Base-by-base conservation (phyloP, 2,329 filamentous ascomycete species). In the Sclerotinia sclerotiorum region DNA sequence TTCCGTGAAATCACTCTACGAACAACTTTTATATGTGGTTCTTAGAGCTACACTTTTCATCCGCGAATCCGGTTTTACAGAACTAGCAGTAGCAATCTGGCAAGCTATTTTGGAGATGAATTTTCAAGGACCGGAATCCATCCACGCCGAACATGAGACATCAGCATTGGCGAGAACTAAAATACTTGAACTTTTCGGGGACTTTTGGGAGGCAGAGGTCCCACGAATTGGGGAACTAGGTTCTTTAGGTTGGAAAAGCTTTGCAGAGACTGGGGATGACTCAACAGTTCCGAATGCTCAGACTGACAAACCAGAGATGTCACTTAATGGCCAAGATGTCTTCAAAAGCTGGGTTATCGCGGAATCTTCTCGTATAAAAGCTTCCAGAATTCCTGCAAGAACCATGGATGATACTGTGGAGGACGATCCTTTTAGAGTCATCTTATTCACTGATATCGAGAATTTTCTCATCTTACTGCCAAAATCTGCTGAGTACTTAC, bases 151-250 rank as follows among this genome's bases (percentile, higher is more conserved):
- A 35, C 1, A 63, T 39, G 60, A 51, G 46, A 52, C 24, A 27
- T 32, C 46, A 6, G 58, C 74, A 52, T 72, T 73, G 2, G 44
- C 58, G 17, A 46, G 62, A 32, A 35, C 49, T 13, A 66, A 74
- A 15, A 72, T 71, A n/a, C 58, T 72, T 13, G 72, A 73, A 6
- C 62, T 82, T 0, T 91, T 97, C 70, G 81, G 85, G 60, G 84
- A 88, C 2, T 97, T 95, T 71, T 98, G 95, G 95, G 93, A 97
- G 69, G 91, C 88, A 68, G 94, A 97, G 76, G 84, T 87, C 0
- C 82, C 90, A 0, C 86, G 94, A 7, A 85, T 97, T 66, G 94
- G 94, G 13, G 94, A 98, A 73, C 75, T 79, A 0, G 83, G 82
- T 2, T 89, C 92, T 3, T 82, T 83, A 70, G 93, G 93, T 0